Evolutionary conservation across 1,284 basidiomycete genomes (phyloP), one percentile per base, ranked within the genome.

Genomic region (Cutaneotrichosporon sp.): DNA sequence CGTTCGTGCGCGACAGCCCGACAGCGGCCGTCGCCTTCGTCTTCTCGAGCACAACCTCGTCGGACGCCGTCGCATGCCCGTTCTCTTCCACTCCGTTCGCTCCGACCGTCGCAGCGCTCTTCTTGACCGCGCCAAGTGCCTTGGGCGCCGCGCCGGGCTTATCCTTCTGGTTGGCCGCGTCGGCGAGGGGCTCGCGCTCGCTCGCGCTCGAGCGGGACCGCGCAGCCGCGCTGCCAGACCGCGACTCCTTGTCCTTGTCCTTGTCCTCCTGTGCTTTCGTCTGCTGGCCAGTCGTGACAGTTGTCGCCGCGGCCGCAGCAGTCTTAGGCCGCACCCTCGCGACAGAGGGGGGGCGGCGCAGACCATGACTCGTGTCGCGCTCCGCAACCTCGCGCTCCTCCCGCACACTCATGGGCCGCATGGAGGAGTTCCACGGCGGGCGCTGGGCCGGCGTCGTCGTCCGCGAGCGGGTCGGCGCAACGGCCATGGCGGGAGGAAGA

Each of bases 401-500:
- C 19, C 42, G 42, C 42, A 19, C 42, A 20, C 42, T 44, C 20
- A 44, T 31, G 4, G 42, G 42, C 19, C 42, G 27, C 42, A 44
- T 44, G 19, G 16, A 19, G 17, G 11, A 19, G 42, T 44, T 44
- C 42, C 42, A 44, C 17, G 42, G 42, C 17, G 42, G 42, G 17
- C 42, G 42, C 17, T 25, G 22, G 22, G 38, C 38, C 10, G 38
- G 38, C 24, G 38, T 41, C 9, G 38, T 25, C 24, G 38, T 41
- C 10, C 38, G 38, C 38, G 22, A 24, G 12, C 38, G 22, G 14
- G 22, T 22, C 7, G 38, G 38, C 24, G 38, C 26, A 16, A 49
- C 25, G 17, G 49, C 53, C 63, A 65, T 63, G 0, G 61, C 63
- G 2, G 63, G 63, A 3, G 63, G 63, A 3, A 65, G 54, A 17